phyloP scores from a whole-genome alignment of 805 yeast genomes.

The Starmerella sirachaensis region DNA sequence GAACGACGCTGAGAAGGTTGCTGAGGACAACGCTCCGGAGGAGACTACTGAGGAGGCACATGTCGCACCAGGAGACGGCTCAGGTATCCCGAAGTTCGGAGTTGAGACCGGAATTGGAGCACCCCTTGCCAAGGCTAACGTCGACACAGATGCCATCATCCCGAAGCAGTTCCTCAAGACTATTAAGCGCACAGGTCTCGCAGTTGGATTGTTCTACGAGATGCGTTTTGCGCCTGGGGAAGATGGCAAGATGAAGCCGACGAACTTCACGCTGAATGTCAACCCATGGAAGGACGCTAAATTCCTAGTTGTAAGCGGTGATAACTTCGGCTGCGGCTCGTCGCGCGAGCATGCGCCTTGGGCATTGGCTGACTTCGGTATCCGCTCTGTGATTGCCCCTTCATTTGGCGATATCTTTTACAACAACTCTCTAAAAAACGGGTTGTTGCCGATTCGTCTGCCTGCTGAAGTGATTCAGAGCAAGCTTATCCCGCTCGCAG shows the following conservation, averaged over 20 bases:
- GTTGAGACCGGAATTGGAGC: slow-evolving; percentile 81
- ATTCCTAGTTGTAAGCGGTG: slow-evolving; percentile 84
- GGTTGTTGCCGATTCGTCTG: slow-evolving; percentile 84
- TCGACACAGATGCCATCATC: slow-evolving; percentile 96
- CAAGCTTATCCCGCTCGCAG: slow-evolving; percentile 71
- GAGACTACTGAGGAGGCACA: slow-evolving; percentile 21
- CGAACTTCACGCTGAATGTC: slow-evolving; percentile 85
- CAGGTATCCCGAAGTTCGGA: slow-evolving; percentile 64
- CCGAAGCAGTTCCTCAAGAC: slow-evolving; percentile 98
- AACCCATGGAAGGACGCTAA: slow-evolving; percentile 71
- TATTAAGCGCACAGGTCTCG: slow-evolving; percentile 91
- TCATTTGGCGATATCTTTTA: slow-evolving; percentile 97
- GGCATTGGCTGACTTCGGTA: slow-evolving; percentile 97
- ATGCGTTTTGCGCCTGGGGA: slow-evolving; percentile 55
- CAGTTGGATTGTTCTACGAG: slow-evolving; percentile 81
- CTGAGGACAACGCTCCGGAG: slow-evolving; percentile 27
- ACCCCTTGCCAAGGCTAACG: slow-evolving; percentile 86
- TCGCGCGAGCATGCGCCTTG: slow-evolving; percentile 99
- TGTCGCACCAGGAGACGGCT: slow-evolving; percentile 27
- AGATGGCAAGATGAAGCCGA: slow-evolving; percentile 49
- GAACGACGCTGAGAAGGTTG: slow-evolving; percentile 39
- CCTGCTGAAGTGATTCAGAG: slow-evolving; percentile 60
- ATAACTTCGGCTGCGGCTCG: slow-evolving; percentile 97
- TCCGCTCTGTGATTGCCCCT: slow-evolving; percentile 90
- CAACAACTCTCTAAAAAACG: slow-evolving; percentile 94